Conservation (phyloP, 225 moss, liverwort and hornwort species). For the Pseudisothecium myosuroides region DNA sequence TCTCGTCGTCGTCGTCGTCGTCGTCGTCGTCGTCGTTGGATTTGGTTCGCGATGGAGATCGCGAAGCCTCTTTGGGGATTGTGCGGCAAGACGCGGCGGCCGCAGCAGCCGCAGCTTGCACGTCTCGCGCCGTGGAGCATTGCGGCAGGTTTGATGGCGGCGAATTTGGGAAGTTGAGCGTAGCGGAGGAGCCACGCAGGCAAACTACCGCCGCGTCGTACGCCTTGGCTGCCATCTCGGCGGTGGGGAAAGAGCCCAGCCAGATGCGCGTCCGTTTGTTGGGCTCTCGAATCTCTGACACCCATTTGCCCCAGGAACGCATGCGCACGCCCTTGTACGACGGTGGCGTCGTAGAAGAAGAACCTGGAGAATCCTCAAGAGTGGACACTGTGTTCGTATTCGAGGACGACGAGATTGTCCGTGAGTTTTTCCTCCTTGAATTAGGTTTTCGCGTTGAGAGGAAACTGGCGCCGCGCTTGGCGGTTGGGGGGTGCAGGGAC, state of each 20-base stretch:
- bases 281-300: constrained; percentile 30
- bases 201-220: constrained; percentile 22
- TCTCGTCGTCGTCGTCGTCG: not conserved
- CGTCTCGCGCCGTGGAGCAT: not conserved
- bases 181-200: constrained; percentile 13
- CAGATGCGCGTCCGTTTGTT: constrained; percentile 36
- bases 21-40: not conserved
- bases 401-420: not conserved
- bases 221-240: not conserved
- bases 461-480: not conserved
- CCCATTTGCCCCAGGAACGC: constrained; percentile 38
- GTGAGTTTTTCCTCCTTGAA: not conserved
- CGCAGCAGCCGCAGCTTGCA: not conserved
- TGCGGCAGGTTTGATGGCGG: not conserved
- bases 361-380: not conserved
- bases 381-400: too few species aligned
- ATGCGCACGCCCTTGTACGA: constrained; percentile 31
- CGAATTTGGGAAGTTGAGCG: constrained; percentile 18
- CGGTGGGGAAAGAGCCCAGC: constrained; percentile 12
- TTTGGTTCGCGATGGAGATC: not conserved
- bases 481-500: not conserved
- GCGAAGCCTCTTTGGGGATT: not conserved
- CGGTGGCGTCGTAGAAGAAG: not conserved
- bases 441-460: not conserved
- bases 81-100: not conserved